Evolutionary conservation across 345 rosid species (phyloP).

Genomic region (Psidium guajava): DNA sequence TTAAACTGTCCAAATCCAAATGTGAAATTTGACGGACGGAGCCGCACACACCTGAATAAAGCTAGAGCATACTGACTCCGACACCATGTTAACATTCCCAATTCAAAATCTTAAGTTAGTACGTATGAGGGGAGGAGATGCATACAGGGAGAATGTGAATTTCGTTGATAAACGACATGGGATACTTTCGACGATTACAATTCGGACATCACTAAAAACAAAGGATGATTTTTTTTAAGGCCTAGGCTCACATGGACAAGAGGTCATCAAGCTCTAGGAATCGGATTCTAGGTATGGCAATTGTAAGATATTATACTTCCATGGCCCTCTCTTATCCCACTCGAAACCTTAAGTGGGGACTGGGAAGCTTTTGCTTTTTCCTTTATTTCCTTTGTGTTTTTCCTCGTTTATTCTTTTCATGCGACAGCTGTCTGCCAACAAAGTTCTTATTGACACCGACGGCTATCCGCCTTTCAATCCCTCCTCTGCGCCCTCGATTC

Average conservation of each 20-base stretch:
- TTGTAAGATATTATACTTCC: background rate
- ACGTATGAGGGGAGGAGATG: background rate
- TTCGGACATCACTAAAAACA: rapidly evolving
- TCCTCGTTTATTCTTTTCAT: background rate
- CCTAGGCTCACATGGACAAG: background rate
- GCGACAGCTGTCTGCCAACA: background rate
- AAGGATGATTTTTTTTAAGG: background rate
- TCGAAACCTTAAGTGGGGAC: background rate
- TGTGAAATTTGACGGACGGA: background rate
- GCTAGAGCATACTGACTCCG: rapidly evolving
- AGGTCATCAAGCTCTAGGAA: background rate
- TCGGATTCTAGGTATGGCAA: background rate
- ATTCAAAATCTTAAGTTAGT: background rate
- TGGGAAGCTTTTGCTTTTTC: background rate
- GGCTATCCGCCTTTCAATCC: background rate
- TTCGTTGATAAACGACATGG: background rate
- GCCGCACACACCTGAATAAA: background rate
- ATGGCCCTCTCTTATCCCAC: background rate
- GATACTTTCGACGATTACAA: background rate
- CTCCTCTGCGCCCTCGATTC: background rate
- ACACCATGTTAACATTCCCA: background rate
- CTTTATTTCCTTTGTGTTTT: background rate
- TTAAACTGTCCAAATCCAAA: background rate
- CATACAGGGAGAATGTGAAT: background rate
- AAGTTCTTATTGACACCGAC: background rate